phyloP scores from a whole-genome alignment of 257 asterid genomes.

The Capsicum pubescens region DNA sequence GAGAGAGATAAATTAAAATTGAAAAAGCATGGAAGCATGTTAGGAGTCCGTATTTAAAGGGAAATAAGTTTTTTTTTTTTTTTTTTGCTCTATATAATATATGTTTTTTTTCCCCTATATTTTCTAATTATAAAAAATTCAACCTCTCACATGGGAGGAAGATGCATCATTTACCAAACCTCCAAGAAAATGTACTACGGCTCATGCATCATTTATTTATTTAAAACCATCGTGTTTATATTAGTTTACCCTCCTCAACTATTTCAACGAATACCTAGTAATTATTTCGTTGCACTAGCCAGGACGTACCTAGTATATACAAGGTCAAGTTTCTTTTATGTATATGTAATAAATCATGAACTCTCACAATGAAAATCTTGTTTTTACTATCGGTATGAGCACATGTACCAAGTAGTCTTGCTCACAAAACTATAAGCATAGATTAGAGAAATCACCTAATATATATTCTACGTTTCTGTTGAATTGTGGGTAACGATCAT shows the following conservation, averaged over 20 bases:
- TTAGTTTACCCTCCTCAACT: not conserved
- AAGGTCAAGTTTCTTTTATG: not conserved
- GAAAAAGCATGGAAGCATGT: constrained; percentile 8
- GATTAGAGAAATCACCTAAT: not conserved
- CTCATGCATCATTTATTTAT: not conserved
- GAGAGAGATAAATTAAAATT: not conserved
- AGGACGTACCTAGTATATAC: not conserved
- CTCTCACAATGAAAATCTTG: not conserved
- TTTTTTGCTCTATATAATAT: not conserved
- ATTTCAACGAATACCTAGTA: not conserved
- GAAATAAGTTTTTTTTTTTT: not conserved
- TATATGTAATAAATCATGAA: not conserved
- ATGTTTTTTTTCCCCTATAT: too few species aligned
- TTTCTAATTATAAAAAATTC: not conserved
- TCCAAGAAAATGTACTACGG: not conserved
- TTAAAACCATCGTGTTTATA: not conserved
- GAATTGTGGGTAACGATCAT: not conserved
- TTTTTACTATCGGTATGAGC: not conserved
- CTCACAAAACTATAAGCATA: too few species aligned
- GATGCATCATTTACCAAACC: constrained; percentile 18
- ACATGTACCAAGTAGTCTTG: not conserved
- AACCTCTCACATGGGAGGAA: constrained; percentile 8
- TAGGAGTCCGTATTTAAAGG: constrained; percentile 21
- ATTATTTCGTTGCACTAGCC: not conserved
- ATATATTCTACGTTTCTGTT: rapidly evolving